A percentile compares a stretch with the other conserved stretches of the same genome.
phyloP scores from a whole-genome alignment of 495 filamentous ascomycete species.

The Penicillium tannophilum region DNA sequence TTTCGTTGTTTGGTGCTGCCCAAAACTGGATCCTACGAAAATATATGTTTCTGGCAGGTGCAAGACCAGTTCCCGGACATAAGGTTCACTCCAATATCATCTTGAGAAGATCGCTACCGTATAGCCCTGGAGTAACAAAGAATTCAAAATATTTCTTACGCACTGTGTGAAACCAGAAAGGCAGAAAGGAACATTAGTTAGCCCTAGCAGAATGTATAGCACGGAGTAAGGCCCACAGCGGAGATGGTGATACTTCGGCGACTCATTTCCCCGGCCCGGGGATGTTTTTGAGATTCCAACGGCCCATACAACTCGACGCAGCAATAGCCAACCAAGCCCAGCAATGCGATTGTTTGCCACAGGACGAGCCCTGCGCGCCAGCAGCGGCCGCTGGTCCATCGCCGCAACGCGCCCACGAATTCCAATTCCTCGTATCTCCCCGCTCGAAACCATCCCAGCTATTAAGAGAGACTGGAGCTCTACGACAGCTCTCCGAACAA shows the following conservation, averaged over 20 bases:
- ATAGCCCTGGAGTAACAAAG: too few relatives aligned
- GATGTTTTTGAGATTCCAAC: slow-evolving; percentile 26
- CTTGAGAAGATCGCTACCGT: too few relatives aligned
- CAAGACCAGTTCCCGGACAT: too few relatives aligned
- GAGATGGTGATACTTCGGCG: slow-evolving; percentile 25
- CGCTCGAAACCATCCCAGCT: slow-evolving; percentile 18
- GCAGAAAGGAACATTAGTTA: too few relatives aligned
- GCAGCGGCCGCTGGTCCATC: slow-evolving; percentile 44
- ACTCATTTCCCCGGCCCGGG: slow-evolving; percentile 37
- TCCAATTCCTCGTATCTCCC: slow-evolving; percentile 30
- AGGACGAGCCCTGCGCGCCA: slow-evolving; percentile 45
- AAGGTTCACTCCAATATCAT: too few relatives aligned
- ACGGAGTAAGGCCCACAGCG: neutral
- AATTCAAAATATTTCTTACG: too few relatives aligned
- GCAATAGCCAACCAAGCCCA: slow-evolving; percentile 2
- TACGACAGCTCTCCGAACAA: slow-evolving; percentile 32
- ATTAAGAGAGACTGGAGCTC: slow-evolving; percentile 38
- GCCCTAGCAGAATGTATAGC: neutral
- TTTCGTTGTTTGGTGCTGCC: too few relatives aligned
- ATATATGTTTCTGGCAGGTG: too few relatives aligned
- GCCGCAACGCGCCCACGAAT: slow-evolving; percentile 28
- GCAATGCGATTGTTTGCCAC: slow-evolving; percentile 50
- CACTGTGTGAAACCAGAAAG: too few relatives aligned
- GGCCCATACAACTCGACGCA: neutral
- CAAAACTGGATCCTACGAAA: too few relatives aligned